Percentiles rank a stretch among this genome's conserved stretches.
These are phyloP conservation scores for Arthrobotrys megalospora DNA, from an alignment of 2,329 filamentous ascomycete genomes.

Conservation along the genomic window DNA sequence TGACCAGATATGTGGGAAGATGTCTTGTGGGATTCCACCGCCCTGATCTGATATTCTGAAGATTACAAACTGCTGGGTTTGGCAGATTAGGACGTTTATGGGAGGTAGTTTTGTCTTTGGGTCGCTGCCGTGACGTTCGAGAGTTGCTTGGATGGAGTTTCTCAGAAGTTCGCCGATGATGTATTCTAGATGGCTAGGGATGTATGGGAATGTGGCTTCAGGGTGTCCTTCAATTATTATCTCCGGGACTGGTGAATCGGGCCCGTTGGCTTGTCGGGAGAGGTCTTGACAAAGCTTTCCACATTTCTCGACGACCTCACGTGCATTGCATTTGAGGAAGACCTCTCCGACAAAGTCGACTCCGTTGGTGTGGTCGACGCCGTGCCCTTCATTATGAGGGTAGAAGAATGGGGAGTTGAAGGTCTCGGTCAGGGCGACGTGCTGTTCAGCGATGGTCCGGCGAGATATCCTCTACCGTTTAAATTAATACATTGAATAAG, in stretches of 20 bases:
- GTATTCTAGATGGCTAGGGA: conserved; percentile 95
- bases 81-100: conserved; percentile 94
- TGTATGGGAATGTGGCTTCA: conserved; percentile 93
- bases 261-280: conserved; percentile 81
- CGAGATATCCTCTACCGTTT: conserved; percentile 85
- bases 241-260: conserved; percentile 80
- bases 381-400: conserved; percentile 76
- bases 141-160: conserved; percentile 93
- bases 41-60: conserved; percentile 96
- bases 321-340: conserved; percentile 91
- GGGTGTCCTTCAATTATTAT: conserved; percentile 88
- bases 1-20: conserved; percentile 93
- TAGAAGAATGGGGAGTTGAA: conserved; percentile 93
- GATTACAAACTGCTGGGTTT: conserved; percentile 93
- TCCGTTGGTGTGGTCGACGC: conserved; percentile 73
- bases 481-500: conserved; percentile 25
- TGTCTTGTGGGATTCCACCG: conserved; percentile 87
- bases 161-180: conserved; percentile 95
- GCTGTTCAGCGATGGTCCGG: conserved; percentile 96
- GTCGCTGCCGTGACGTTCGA: conserved; percentile 74
- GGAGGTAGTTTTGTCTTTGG: conserved; percentile 76
- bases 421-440: conserved; percentile 93
- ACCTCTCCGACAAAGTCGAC: conserved; percentile 95
- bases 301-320: conserved; percentile 88
- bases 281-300: conserved; percentile 82